Base-by-base conservation (phyloP, 495 filamentous ascomycete genomes). In the Apodospora peruviana region DNA sequence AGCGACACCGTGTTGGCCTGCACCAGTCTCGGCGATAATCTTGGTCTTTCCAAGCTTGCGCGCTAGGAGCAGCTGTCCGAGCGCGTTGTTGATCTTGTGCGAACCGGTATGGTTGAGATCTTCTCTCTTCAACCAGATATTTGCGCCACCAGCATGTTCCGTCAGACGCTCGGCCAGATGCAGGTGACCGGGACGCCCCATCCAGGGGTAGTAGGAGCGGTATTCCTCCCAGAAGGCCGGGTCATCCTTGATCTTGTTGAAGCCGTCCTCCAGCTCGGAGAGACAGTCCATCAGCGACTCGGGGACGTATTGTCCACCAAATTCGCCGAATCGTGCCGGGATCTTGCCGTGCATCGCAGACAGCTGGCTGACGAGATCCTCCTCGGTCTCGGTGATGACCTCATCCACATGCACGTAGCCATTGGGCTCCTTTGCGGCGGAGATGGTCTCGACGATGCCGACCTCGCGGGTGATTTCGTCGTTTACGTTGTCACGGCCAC, bases 271-370 rank as follows among this genome's bases (percentile, higher is more conserved):
- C 12, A 99, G 81, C 69, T 99, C 83, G 0, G 83, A 80, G 53
- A 99, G 73, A 61, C 93, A 97, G 69, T 96, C 91, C 90, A 97
- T 97, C 23, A 99, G 78, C 5, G 90, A 90, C 69, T 99, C 93
- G 1, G 93, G 94, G 0, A 99, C 91, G 59, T 97, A 99, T 66
- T 97, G 93, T n/a, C 93, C 93, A 56, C 93, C 93, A 55, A 95
- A 99, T 66, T 96, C 88, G 48, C 93, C 93, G 59, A 99, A 99
- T 12, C 91, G 84, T 44, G 87, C 80, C 2, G 91, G 90, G 25
- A 86, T 72, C 46, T 79, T 78, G 66, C 71, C 64, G 53, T 75
- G 71, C 36, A 75, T 66, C 5, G 68, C 66, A 0, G 67, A 55
- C 19, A 76, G 65, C 57, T 76, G 70, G 5, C 62, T 56, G 22